These are phyloP conservation scores for Metarhizium sp. DNA, from an alignment of 2,329 filamentous ascomycete species.

Conservation along the genomic window DNA sequence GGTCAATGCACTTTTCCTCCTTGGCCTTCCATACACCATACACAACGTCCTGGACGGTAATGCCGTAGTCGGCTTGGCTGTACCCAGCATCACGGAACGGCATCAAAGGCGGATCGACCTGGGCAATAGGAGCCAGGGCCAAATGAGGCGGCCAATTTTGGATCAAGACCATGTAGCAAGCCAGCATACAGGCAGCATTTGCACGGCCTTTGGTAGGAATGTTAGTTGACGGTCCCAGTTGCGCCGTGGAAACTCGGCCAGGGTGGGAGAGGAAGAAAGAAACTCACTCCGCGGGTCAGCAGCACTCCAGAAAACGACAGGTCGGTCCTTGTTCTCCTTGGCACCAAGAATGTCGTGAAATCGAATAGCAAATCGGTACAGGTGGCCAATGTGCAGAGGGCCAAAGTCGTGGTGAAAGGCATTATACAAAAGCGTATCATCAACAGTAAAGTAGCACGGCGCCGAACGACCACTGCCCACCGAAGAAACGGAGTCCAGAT, in stretches of 20 bases:
- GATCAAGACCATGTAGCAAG: constrained; percentile 98
- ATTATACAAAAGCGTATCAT: constrained; percentile 90
- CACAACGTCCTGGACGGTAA: constrained; percentile 94
- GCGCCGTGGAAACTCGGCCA: background rate
- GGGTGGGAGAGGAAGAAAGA: background rate
- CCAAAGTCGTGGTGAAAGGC: constrained; percentile 98
- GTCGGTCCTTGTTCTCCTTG: constrained; percentile 78
- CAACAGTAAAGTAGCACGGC: constrained; percentile 92
- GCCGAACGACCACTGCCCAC: constrained; percentile 28
- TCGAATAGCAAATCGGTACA: constrained; percentile 92
- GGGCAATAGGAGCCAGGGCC: constrained; percentile 87
- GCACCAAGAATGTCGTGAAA: constrained; percentile 93
- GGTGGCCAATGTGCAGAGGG: constrained; percentile 90
- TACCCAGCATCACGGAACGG: constrained; percentile 97
- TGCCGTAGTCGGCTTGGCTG: constrained; percentile 92
- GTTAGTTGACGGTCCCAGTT: background rate
- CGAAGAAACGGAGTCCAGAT: constrained; percentile 45
- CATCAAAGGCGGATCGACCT: constrained; percentile 96
- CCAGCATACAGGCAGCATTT: constrained; percentile 89
- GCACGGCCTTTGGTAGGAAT: constrained; percentile 53
- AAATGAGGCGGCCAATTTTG: constrained; percentile 96
- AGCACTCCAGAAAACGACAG: constrained; percentile 93
- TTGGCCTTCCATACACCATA: constrained; percentile 99
- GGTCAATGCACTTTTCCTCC: constrained; percentile 81
- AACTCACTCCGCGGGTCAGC: constrained; percentile 79